These are phyloP conservation scores for Cutaneotrichosporon mucoides DNA, from an alignment of 1,284 basidiomycete genomes.

Conservation along the genomic window DNA sequence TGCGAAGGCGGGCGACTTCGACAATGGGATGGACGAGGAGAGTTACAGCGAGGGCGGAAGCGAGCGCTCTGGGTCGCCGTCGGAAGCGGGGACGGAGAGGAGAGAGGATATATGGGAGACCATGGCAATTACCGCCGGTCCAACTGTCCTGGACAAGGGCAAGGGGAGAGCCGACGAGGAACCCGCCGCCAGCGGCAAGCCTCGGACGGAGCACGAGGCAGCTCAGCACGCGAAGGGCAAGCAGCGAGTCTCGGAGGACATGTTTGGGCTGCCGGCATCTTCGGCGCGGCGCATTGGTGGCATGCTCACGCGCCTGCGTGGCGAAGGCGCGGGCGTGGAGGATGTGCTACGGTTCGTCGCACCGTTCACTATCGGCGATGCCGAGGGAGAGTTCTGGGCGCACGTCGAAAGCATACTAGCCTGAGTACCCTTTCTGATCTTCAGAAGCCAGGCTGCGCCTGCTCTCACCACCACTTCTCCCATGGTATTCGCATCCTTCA, in stretches of 20 bases:
- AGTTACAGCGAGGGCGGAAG: slow-evolving; percentile 31
- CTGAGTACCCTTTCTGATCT: background rate
- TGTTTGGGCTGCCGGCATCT: background rate
- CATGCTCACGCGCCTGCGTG: background rate
- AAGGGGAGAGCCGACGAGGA: too few species aligned
- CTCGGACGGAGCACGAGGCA: too few species aligned
- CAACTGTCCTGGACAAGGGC: too few species aligned
- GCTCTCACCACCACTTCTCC: too few species aligned
- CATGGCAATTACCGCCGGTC: too few species aligned
- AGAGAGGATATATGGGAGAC: too few species aligned
- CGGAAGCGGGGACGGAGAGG: too few species aligned
- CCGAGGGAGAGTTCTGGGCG: background rate
- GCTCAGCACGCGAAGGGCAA: too few species aligned
- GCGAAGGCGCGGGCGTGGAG: background rate
- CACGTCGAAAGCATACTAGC: background rate
- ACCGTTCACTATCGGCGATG: background rate
- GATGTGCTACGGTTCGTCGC: background rate
- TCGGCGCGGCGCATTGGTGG: background rate
- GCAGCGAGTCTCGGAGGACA: too few species aligned
- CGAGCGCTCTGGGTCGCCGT: slow-evolving; percentile 7
- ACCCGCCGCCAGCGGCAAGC: too few species aligned
- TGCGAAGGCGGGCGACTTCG: slow-evolving; percentile 25
- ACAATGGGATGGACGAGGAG: slow-evolving; percentile 3
- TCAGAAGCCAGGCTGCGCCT: too few species aligned
- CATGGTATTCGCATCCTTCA: too few species aligned